Percentiles rank a stretch among this genome's conserved stretches.
phyloP scores from a whole-genome alignment of 441 rosid species.

The Aquilaria agallochum region DNA sequence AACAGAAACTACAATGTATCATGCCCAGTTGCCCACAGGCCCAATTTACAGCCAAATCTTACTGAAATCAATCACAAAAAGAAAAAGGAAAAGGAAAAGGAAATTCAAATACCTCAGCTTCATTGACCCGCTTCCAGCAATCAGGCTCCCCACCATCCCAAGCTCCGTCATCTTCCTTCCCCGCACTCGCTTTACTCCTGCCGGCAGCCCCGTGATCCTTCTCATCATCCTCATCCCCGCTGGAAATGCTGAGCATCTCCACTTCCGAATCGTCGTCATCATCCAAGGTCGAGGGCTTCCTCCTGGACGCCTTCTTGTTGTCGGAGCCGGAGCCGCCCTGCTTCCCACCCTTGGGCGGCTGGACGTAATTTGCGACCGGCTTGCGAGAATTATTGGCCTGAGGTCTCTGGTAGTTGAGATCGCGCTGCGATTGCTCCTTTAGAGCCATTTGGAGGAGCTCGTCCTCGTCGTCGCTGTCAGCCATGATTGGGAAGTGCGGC shows the following conservation, averaged over 20 bases:
- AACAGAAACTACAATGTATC: neutral
- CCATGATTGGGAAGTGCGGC: slow-evolving; percentile 36
- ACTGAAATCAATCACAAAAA: too few species aligned
- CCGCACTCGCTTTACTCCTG: slow-evolving; percentile 30
- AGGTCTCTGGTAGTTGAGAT: slow-evolving; percentile 69
- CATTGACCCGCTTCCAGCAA: slow-evolving; percentile 94
- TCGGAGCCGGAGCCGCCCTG: slow-evolving; percentile 14
- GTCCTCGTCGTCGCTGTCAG: slow-evolving; percentile 93
- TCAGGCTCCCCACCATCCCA: slow-evolving; percentile 97
- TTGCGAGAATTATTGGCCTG: slow-evolving; percentile 47
- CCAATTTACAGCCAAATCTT: too few species aligned
- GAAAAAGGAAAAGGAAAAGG: neutral
- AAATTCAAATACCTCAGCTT: slow-evolving; percentile 56
- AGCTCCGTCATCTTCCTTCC: slow-evolving; percentile 53
- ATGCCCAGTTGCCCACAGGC: neutral
- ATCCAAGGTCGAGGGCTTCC: slow-evolving; percentile 41
- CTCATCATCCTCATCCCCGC: slow-evolving; percentile 80
- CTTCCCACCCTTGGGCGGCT: slow-evolving; percentile 44
- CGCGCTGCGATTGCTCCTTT: slow-evolving; percentile 83
- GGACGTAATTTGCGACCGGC: slow-evolving; percentile 84
- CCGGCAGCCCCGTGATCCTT: slow-evolving; percentile 37
- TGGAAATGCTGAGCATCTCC: slow-evolving; percentile 96
- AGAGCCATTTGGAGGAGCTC: slow-evolving; percentile 98
- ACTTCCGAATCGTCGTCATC: slow-evolving; percentile 95
- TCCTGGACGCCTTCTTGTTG: slow-evolving; percentile 12